These are phyloP conservation scores for Ophiostoma piceae DNA, from an alignment of 2,329 filamentous ascomycete genomes.

Conservation along the genomic window DNA sequence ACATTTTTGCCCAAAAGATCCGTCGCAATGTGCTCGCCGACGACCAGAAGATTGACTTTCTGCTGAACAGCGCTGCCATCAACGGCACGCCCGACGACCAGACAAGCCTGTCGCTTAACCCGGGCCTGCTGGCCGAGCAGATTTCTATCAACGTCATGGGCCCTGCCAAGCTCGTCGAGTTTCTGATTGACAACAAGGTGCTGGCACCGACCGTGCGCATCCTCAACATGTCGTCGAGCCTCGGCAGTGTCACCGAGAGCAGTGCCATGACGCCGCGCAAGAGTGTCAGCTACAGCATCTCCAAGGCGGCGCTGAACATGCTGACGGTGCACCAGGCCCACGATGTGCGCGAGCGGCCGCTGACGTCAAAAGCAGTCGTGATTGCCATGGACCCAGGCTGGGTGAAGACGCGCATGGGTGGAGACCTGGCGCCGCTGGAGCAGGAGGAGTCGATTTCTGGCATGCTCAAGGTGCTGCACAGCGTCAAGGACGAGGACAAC, in stretches of 20 bases:
- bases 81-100: constrained; percentile 35
- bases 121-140: constrained; percentile 36
- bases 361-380: constrained; percentile 28
- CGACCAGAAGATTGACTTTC: constrained; percentile 35
- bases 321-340: constrained; percentile 34
- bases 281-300: constrained; percentile 34
- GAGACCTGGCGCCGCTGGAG: constrained; percentile 31
- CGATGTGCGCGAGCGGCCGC: constrained; percentile 27
- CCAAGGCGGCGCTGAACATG: constrained; percentile 35
- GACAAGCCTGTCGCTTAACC: constrained; percentile 37
- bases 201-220: constrained; percentile 32
- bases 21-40: constrained; percentile 30
- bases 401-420: constrained; percentile 36
- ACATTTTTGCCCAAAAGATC: constrained; percentile 27
- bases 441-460: constrained; percentile 30
- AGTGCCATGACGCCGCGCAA: constrained; percentile 32
- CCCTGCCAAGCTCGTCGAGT: constrained; percentile 42
- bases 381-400: constrained; percentile 35
- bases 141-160: constrained; percentile 45
- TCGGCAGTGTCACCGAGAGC: constrained; percentile 35
- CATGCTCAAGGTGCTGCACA: constrained; percentile 72
- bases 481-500: constrained; percentile 52
- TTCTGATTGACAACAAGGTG: constrained; percentile 32
- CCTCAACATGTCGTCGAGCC: constrained; percentile 41
- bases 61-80: constrained; percentile 36